Conservation (phyloP, 257 asterid species). For the Solanum corneliomulleri region DNA sequence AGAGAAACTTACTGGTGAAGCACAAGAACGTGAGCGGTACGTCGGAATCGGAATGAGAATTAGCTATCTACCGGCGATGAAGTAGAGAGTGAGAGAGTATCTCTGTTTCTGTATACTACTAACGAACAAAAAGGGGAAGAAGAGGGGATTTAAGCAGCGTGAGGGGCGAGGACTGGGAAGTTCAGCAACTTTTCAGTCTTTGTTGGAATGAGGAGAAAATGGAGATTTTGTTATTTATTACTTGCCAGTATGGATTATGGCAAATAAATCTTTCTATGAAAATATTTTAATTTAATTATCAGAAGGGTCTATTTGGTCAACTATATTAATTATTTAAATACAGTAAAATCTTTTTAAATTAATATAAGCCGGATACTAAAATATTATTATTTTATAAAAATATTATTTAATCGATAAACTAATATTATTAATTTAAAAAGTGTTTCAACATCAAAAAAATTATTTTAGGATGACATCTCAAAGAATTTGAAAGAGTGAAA, state of each 20-base stretch:
- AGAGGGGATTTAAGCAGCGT: not conserved
- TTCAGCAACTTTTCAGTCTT: not conserved
- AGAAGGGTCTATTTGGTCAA: not conserved
- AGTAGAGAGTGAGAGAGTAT: not conserved
- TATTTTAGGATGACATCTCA: too few relatives aligned
- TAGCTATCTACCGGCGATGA: not conserved
- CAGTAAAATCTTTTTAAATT: too few relatives aligned
- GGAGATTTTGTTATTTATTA: not conserved
- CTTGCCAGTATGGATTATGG: not conserved
- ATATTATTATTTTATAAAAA: too few relatives aligned
- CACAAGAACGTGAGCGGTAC: not conserved
- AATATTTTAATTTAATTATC: too few relatives aligned
- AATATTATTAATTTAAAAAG: too few relatives aligned
- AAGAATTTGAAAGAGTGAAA: too few relatives aligned
- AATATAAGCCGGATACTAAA: too few relatives aligned
- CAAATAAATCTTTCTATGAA: not conserved
- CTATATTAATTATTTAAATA: too few relatives aligned
- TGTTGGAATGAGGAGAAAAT: not conserved
- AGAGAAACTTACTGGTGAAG: not conserved
- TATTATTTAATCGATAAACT: too few relatives aligned
- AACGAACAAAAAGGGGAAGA: constrained; percentile 1
- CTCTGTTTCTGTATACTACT: not conserved
- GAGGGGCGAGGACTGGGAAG: not conserved
- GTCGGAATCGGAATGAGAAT: not conserved
- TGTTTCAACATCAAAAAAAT: too few relatives aligned